Evolutionary conservation across 441 rosid genomes (phyloP).

Genomic region (Erysimum cheiri): DNA sequence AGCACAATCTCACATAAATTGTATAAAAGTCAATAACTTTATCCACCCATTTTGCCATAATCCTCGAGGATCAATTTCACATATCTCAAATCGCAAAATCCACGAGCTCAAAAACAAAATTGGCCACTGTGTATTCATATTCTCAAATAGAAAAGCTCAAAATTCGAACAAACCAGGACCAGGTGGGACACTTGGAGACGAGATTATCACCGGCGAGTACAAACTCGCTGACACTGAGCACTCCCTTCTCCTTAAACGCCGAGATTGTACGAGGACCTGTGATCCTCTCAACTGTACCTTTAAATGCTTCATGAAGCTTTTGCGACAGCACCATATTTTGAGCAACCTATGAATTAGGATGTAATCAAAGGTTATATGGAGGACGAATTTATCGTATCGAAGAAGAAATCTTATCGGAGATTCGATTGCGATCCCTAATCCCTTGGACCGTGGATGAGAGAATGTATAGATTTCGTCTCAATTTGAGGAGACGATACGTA

Average conservation of each 20-base stretch:
- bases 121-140: background rate
- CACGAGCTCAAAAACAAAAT: slow-evolving; percentile 2
- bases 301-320: slow-evolving; percentile 86
- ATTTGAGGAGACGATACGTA: background rate
- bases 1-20: slow-evolving; percentile 22
- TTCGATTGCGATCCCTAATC: slow-evolving; percentile 27
- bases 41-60: slow-evolving; percentile 25
- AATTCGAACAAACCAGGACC: slow-evolving; percentile 82
- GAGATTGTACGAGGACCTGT: slow-evolving; percentile 94
- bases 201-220: slow-evolving; percentile 96
- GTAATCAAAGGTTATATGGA: slow-evolving; percentile 11
- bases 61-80: slow-evolving; percentile 8
- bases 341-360: slow-evolving; percentile 10
- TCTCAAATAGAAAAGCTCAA: slow-evolving; percentile 6
- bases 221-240: slow-evolving; percentile 94
- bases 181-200: slow-evolving; percentile 97
- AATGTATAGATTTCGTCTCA: slow-evolving; percentile 27
- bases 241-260: slow-evolving; percentile 97
- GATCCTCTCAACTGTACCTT: slow-evolving; percentile 93
- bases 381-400: slow-evolving; percentile 12
- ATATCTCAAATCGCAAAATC: slow-evolving; percentile 1
- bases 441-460: background rate
- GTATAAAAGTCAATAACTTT: slow-evolving; percentile 9
- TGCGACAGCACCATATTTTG: slow-evolving; percentile 68
- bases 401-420: slow-evolving; percentile 22